A percentile compares a stretch with the other conserved stretches of the same genome.
Conservation (phyloP, 75 land plant species). For the Selaginella moellendorffii region DNA sequence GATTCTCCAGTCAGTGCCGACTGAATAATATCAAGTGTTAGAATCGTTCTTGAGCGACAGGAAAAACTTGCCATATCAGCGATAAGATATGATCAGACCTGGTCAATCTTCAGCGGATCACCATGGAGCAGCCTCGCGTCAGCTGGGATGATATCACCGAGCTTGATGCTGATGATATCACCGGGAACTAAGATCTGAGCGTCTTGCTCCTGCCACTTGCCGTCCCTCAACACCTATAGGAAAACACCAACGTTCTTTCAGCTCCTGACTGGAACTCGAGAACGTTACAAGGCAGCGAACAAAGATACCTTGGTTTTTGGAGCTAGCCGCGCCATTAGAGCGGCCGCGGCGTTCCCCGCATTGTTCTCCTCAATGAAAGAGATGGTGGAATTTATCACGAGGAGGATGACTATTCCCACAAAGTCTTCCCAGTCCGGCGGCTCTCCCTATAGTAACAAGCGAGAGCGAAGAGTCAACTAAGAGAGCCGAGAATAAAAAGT, state of each 20-base stretch:
- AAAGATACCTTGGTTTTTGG: slow-evolving; percentile 65
- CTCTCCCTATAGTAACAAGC: too few species aligned
- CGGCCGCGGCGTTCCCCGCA: slow-evolving; percentile 86
- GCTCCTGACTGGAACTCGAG: background rate
- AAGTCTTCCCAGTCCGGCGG: slow-evolving; percentile 89
- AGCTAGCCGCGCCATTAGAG: slow-evolving; percentile 87
- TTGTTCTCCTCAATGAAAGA: slow-evolving; percentile 86
- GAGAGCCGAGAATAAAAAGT: background rate
- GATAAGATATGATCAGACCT: too few species aligned
- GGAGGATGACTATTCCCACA: slow-evolving; percentile 51
- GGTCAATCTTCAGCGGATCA: slow-evolving; percentile 73
- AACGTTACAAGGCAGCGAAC: background rate
- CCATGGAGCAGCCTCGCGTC: slow-evolving; percentile 72
- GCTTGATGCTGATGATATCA: slow-evolving; percentile 38
- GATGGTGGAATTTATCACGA: slow-evolving; percentile 79
- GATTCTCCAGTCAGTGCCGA: slow-evolving; percentile 57
- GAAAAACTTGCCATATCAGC: too few species aligned
- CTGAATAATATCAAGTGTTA: slow-evolving; percentile 7
- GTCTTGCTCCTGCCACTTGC: slow-evolving; percentile 56
- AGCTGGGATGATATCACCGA: slow-evolving; percentile 75
- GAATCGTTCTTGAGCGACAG: background rate
- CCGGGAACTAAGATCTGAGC: slow-evolving; percentile 73
- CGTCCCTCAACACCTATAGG: slow-evolving; percentile 51
- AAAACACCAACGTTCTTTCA: background rate
- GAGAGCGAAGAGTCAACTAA: slow-evolving; percentile 8